These are phyloP conservation scores for Calonectria honghensis DNA, from an alignment of 2,329 filamentous ascomycete species.

Conservation along the genomic window DNA sequence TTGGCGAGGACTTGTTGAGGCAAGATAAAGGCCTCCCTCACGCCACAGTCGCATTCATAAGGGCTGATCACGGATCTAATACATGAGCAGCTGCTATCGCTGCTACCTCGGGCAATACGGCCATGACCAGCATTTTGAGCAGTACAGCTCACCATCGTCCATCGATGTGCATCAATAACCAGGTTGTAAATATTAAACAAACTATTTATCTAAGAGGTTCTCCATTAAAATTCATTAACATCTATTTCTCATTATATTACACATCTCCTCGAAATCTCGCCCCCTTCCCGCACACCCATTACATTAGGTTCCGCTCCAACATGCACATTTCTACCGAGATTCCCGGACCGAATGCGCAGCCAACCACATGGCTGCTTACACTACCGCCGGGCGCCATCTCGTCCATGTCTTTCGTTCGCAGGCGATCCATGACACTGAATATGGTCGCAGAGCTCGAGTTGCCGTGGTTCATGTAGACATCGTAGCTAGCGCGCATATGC, in stretches of 20 bases:
- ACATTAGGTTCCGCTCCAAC: constrained; percentile 67
- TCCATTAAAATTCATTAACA: no score
- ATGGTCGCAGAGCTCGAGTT: constrained; percentile 83
- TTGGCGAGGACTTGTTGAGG: no score
- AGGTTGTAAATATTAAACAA: no score
- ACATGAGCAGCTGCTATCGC: no score
- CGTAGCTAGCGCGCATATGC: constrained; percentile 82
- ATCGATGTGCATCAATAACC: no score
- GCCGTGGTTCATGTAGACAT: constrained; percentile 80
- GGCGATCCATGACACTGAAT: constrained; percentile 78
- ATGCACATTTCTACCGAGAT: constrained; percentile 82
- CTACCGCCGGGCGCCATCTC: constrained; percentile 69
- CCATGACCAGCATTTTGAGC: no score
- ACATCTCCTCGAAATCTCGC: background rate
- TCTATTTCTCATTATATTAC: background rate
- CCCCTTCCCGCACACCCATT: background rate
- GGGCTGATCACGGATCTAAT: no score
- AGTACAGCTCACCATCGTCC: no score
- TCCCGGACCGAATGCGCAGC: constrained; percentile 82
- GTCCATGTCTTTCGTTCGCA: constrained; percentile 78
- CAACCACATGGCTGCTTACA: constrained; percentile 75
- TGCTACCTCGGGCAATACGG: no score
- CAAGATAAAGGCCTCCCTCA: no score
- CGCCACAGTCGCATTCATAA: no score
- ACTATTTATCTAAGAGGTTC: no score